A percentile compares a stretch with the other conserved stretches of the same genome.
Conservation (phyloP, 2,329 filamentous ascomycete species). For the Raffaelea deltoideospora region DNA sequence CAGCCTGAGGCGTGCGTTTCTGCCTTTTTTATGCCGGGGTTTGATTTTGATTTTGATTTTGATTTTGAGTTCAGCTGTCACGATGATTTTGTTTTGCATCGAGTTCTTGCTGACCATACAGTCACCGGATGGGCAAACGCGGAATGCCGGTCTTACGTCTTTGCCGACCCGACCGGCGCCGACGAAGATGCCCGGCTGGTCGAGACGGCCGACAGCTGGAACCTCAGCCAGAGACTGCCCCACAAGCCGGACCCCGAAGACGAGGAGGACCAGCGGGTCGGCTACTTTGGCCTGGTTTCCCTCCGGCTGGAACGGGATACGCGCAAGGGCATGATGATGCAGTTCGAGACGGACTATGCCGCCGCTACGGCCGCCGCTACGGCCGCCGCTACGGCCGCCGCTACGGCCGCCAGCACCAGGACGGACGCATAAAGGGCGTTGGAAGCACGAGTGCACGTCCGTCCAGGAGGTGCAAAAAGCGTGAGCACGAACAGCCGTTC, state of each 20-base stretch:
- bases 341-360: neutral
- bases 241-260: conserved; percentile 16
- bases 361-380: neutral
- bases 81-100: no score
- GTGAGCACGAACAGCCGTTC: no score
- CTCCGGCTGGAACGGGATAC: no score
- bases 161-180: conserved; percentile 34
- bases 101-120: no score
- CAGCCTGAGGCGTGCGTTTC: conserved; percentile 9
- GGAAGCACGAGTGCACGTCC: no score
- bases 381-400: no score
- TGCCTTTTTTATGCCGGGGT: neutral
- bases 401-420: no score
- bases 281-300: neutral
- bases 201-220: conserved; percentile 35
- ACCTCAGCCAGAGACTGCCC: conserved; percentile 23
- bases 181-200: conserved; percentile 29
- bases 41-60: no score
- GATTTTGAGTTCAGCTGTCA: no score
- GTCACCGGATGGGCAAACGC: conserved; percentile 63
- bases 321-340: no score
- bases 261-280: conserved; percentile 28
- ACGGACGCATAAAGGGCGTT: no score
- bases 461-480: no score
- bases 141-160: conserved; percentile 54